Evolutionary conservation across 2,329 filamentous ascomycete species (phyloP), one percentile per base, ranked within the genome.

Genomic region (Meredithiella fracta): DNA sequence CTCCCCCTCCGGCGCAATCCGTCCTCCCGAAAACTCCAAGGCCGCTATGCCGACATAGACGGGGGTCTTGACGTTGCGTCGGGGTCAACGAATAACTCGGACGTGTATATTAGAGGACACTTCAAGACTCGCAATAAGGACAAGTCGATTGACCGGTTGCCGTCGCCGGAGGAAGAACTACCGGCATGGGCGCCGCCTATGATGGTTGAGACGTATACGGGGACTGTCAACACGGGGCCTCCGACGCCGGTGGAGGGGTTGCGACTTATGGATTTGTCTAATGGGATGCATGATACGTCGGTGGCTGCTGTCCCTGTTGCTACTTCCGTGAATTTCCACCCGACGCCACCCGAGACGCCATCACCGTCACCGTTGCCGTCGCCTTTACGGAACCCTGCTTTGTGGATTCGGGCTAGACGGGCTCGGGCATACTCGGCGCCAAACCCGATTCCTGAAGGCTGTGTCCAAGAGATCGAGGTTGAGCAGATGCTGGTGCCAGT

Each of bases 31-130:
- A 49, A 49, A 49, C 44, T 49, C 22, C 44, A 49, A 14, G 51
- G 56, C 15, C 51, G 47, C 34, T 58, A 58, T 11, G 47, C 56
- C 9, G 56, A 58, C 52, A 54, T 58, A 52, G 42, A 54, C 15
- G 37, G 17, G 15, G 15, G 20, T 3, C 15, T 8, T n/a, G 40
- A 44, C 3, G 7, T 17, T 5, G 2, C 15, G 2, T n/a, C 15
- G 15, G 40, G 3, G 11, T 5, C 40, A 2, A n/a, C 40, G 2
- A n/a, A 44, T 11, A 7, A 44, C 40, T 7, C 8, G 11, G 40
- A n/a, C 8, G 17, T 20, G 17, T 44, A 4, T n/a, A 44, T n/a
- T 11, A 5, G 40, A 3, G 40, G 40, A 7, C 15, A 44, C 17
- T 9, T n/a, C 8, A 44, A 44, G n/a, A 44, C 17, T 9, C 40